phyloP scores from a whole-genome alignment of 768 basidiomycete genomes.

The Auriculariales sp. region DNA sequence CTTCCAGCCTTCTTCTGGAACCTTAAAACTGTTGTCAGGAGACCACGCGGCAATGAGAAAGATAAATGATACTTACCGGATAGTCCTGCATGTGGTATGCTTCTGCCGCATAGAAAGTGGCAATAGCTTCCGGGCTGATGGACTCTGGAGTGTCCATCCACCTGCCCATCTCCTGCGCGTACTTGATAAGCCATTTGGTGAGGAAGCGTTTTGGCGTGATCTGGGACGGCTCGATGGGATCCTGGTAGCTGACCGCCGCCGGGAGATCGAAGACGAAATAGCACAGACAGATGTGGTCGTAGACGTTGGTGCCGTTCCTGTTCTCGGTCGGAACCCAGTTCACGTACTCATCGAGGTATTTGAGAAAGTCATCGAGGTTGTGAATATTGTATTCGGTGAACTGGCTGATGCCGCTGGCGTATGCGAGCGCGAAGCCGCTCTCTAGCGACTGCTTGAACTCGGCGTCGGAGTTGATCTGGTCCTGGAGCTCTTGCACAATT shows the following conservation, averaged over 20 bases:
- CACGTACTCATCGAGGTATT: conserved; percentile 7
- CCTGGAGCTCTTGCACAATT: conserved; percentile 8
- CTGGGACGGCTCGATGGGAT: conserved; percentile 6
- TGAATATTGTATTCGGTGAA: conserved; percentile 7
- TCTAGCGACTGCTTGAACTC: conserved; percentile 7
- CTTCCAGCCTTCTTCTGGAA: conserved; percentile 5
- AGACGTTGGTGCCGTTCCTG: conserved; percentile 5
- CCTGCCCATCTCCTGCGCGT: conserved; percentile 9
- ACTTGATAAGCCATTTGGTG: conserved; percentile 10
- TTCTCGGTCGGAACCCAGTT: conserved; percentile 8
- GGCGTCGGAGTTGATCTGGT: conserved; percentile 3
- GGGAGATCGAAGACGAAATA: conserved; percentile 10
- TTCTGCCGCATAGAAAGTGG: conserved; percentile 5
- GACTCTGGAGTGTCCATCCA: conserved; percentile 9
- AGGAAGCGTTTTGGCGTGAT: conserved; percentile 6
- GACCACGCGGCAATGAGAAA: too few species aligned
- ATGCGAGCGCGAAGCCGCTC: conserved; percentile 5
- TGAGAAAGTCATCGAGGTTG: conserved; percentile 8
- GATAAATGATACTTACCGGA: too few species aligned
- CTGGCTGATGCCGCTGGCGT: conserved; percentile 1
- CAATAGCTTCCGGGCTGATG: conserved; percentile 6
- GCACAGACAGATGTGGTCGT: conserved; percentile 9
- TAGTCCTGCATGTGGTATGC: conserved; percentile 10
- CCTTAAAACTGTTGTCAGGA: too few species aligned
- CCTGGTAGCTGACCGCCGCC: conserved; percentile 3